Evolutionary conservation across 495 filamentous ascomycete species (phyloP).

Genomic region (Saxophila tyrrhenica): DNA sequence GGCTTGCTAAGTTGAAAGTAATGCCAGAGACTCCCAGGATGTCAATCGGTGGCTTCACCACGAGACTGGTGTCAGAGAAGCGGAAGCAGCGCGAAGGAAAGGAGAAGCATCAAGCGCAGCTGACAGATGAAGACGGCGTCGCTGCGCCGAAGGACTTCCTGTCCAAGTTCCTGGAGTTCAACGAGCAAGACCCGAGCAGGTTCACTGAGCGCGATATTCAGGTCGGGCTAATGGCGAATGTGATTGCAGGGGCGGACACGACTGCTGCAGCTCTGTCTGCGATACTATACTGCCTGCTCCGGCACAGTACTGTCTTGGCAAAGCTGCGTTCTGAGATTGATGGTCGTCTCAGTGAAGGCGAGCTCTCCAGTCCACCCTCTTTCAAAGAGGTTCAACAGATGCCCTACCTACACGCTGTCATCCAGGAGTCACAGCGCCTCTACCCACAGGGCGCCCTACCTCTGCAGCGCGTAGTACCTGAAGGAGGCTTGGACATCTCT

Average conservation of each 20-base stretch:
- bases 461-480: conserved; percentile 11
- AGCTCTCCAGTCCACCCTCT: conserved; percentile 2
- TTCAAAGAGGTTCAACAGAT: conserved; percentile 8
- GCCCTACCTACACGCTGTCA: conserved; percentile 16
- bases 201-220: conserved; percentile 13
- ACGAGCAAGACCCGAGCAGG: not conserved
- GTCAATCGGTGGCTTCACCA: not conserved
- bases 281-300: conserved; percentile 10
- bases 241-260: conserved; percentile 19
- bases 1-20: not conserved
- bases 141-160: conserved; percentile 1
- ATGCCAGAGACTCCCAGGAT: not conserved
- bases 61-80: not conserved
- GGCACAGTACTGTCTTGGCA: not conserved
- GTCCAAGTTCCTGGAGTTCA: conserved; percentile 1
- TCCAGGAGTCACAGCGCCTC: conserved; percentile 16
- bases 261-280: conserved; percentile 12
- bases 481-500: conserved; percentile 4
- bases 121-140: not conserved
- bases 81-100: not conserved
- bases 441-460: conserved; percentile 7
- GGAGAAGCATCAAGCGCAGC: not conserved
- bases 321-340: conserved; percentile 12
- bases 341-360: not conserved
- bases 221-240: conserved; percentile 6